A percentile compares a stretch with the other conserved stretches of the same genome.
Evolutionary conservation across 2,329 filamentous ascomycete genomes (phyloP).

Genomic region (Tolypocladium endophyticum): DNA sequence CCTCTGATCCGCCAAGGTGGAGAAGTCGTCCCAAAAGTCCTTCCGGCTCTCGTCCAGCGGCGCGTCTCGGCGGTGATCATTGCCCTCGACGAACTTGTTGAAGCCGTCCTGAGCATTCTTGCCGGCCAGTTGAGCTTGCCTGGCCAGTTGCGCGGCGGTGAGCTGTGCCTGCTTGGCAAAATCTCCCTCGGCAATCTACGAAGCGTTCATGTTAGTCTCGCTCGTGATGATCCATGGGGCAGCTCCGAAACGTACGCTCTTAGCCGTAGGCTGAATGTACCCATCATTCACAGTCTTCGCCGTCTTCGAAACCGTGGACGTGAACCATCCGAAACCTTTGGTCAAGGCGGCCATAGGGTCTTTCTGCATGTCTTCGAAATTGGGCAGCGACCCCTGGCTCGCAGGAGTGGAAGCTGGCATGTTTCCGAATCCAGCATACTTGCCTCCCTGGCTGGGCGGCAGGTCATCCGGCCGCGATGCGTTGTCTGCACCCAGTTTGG

Average conservation of each 20-base stretch:
- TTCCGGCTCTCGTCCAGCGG: constrained; percentile 55
- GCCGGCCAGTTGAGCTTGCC: constrained; percentile 58
- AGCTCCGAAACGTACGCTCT: constrained; percentile 12
- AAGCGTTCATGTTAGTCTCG: constrained; percentile 11
- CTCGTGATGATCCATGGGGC: background rate
- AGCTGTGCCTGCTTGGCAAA: constrained; percentile 57
- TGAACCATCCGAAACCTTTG: constrained; percentile 92
- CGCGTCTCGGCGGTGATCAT: constrained; percentile 27
- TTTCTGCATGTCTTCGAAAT: constrained; percentile 79
- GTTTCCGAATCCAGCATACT: constrained; percentile 85
- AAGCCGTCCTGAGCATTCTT: constrained; percentile 70
- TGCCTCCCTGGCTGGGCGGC: constrained; percentile 83
- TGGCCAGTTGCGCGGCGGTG: constrained; percentile 55
- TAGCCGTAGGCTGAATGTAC: constrained; percentile 84
- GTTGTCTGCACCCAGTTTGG: constrained; percentile 74
- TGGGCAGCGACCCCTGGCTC: constrained; percentile 42
- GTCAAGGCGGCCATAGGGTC: constrained; percentile 82
- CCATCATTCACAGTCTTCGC: constrained; percentile 85
- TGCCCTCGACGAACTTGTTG: constrained; percentile 79
- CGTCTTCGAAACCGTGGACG: constrained; percentile 76
- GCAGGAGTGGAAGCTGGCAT: constrained; percentile 46
- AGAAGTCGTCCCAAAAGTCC: constrained; percentile 90
- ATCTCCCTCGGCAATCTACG: constrained; percentile 68
- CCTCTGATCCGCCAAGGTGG: constrained; percentile 52
- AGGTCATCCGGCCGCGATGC: constrained; percentile 62